A percentile compares a stretch with the other conserved stretches of the same genome.
Evolutionary conservation across 306 rosid species (phyloP).

Genomic region (Gastrolobium bilobum): DNA sequence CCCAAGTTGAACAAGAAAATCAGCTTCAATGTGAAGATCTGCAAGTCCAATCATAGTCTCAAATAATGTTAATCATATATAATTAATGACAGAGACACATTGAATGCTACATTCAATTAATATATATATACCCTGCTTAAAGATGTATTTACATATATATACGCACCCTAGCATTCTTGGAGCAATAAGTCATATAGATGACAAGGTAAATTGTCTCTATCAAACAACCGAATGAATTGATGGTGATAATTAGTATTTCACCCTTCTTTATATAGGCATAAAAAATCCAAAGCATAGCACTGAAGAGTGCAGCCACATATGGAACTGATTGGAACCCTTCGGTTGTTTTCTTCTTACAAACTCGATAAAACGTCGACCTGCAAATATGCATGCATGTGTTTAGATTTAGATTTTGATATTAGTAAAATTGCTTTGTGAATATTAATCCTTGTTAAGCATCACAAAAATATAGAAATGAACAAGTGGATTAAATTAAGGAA

Average conservation of each 20-base stretch:
- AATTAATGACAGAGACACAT: neutral
- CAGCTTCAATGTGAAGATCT: conserved; percentile 77
- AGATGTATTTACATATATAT: neutral
- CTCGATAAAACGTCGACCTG: conserved; percentile 79
- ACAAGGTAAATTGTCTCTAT: conserved; percentile 83
- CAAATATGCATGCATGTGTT: neutral
- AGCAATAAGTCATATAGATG: conserved; percentile 71
- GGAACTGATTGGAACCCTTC: conserved; percentile 93
- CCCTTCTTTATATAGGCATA: conserved; percentile 79
- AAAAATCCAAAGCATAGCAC: conserved; percentile 91
- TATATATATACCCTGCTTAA: too few relatives aligned
- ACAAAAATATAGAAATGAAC: neutral
- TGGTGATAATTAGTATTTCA: conserved; percentile 79
- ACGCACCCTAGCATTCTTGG: conserved; percentile 77
- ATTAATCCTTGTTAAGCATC: neutral
- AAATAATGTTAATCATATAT: neutral
- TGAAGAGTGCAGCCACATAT: conserved; percentile 87
- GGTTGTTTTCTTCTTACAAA: conserved; percentile 90
- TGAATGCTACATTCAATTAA: neutral
- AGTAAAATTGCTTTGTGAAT: neutral
- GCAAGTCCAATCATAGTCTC: conserved; percentile 45
- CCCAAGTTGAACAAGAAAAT: conserved; percentile 71
- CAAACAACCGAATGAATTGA: conserved; percentile 77
- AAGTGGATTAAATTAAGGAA: neutral
- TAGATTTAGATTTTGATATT: neutral